Percentiles rank a stretch among this genome's conserved stretches.
These are phyloP conservation scores for Quercus gilva DNA, from an alignment of 306 rosid genomes.

Conservation along the genomic window DNA sequence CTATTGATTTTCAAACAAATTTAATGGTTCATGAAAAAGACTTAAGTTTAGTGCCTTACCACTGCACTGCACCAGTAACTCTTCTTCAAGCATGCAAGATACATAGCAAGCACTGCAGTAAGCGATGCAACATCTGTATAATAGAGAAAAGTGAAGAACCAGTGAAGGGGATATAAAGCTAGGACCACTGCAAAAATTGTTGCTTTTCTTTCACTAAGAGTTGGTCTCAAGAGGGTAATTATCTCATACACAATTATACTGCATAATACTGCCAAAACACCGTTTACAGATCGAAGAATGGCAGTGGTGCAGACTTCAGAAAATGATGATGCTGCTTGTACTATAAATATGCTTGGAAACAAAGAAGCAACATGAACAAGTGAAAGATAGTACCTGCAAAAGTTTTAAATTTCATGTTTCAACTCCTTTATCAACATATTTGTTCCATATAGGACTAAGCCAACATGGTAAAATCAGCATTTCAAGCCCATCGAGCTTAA, in stretches of 20 bases:
- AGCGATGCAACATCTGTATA: constrained; percentile 90
- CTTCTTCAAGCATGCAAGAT: constrained; percentile 79
- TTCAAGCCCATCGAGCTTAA: neutral
- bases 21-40: neutral
- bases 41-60: constrained; percentile 46
- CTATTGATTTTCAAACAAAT: neutral
- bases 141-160: constrained; percentile 91
- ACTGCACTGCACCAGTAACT: constrained; percentile 76
- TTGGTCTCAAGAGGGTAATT: constrained; percentile 66
- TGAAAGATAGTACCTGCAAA: constrained; percentile 95
- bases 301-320: constrained; percentile 59
- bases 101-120: constrained; percentile 74
- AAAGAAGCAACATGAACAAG: constrained; percentile 82
- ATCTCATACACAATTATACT: constrained; percentile 65
- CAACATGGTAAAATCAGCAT: too few species aligned
- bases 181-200: constrained; percentile 59
- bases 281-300: constrained; percentile 69
- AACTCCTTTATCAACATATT: constrained; percentile 11
- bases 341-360: constrained; percentile 71
- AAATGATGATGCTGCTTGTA: constrained; percentile 47
- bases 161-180: constrained; percentile 79
- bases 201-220: constrained; percentile 59
- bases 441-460: neutral
- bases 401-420: constrained; percentile 31
- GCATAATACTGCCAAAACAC: constrained; percentile 65